Evolutionary conservation across 805 yeast genomes (phyloP).

Genomic region (Metschnikowia borealis): DNA sequence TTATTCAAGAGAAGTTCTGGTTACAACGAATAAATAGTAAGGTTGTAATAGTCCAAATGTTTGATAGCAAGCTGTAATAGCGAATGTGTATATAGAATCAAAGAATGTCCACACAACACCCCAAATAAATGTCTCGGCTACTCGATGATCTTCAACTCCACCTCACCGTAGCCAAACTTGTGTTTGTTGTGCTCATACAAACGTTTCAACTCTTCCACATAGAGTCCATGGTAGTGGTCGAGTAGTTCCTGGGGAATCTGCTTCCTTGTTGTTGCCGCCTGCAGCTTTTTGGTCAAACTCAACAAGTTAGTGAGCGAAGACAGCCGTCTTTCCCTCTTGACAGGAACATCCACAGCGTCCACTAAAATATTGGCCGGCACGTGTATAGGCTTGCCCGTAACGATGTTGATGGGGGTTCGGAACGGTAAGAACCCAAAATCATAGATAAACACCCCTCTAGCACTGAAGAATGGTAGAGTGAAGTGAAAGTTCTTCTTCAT

Average conservation of each 20-base stretch:
- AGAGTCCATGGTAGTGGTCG: conserved; percentile 67
- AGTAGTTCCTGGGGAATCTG: conserved; percentile 42
- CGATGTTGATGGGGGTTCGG: conserved; percentile 73
- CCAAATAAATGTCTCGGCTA: conserved; percentile 11
- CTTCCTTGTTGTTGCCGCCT: conserved; percentile 18
- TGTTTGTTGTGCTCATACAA: conserved; percentile 66
- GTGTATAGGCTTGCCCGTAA: conserved; percentile 64
- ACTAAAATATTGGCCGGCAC: conserved; percentile 43
- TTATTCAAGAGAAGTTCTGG: too few species aligned
- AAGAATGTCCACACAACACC: neutral
- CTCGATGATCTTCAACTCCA: conserved; percentile 44
- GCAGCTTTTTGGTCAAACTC: conserved; percentile 17
- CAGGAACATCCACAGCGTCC: conserved; percentile 29
- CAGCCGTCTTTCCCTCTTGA: conserved; percentile 14
- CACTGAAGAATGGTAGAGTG: conserved; percentile 87
- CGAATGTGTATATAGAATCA: neutral
- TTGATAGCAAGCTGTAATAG: neutral
- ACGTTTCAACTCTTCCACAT: conserved; percentile 57
- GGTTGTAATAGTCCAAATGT: neutral
- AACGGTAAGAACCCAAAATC: conserved; percentile 90
- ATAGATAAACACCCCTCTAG: conserved; percentile 87
- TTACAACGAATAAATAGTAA: neutral
- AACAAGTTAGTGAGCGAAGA: conserved; percentile 30
- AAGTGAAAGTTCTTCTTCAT: conserved; percentile 71
- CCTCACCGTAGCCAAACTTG: conserved; percentile 48